Percentiles rank a stretch among this genome's conserved stretches.
phyloP scores from a whole-genome alignment of 352 stramenopile species.

The Aphanomyces invadans region DNA sequence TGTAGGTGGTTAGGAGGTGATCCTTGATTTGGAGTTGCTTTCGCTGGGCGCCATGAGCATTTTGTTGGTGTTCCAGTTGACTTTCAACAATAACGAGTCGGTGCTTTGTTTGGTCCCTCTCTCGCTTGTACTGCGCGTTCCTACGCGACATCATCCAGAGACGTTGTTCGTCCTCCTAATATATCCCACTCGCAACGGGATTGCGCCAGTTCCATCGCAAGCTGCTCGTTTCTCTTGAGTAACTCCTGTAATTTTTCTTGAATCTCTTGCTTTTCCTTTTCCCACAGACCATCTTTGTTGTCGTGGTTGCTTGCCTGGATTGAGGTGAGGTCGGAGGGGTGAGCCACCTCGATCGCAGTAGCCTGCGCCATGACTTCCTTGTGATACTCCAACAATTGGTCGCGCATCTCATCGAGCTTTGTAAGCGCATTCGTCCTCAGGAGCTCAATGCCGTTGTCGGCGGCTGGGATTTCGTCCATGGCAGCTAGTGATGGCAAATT shows the following conservation, averaged over 20 bases:
- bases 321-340: too few relatives aligned
- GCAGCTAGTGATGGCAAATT: neutral
- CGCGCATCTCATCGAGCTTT: slow-evolving; percentile 1
- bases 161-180: neutral
- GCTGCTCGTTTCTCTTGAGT: slow-evolving; percentile 11
- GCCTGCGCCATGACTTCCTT: neutral
- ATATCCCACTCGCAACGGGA: neutral
- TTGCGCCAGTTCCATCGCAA: slow-evolving; percentile 13
- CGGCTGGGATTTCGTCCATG: neutral
- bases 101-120: slow-evolving; percentile 4
- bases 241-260: slow-evolving; percentile 1
- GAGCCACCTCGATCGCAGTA: neutral
- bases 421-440: neutral
- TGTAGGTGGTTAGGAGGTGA: slow-evolving; percentile 4
- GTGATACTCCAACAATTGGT: slow-evolving; percentile 9
- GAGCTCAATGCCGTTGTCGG: neutral
- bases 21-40: slow-evolving; percentile 20
- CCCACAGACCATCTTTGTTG: neutral
- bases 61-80: slow-evolving; percentile 19
- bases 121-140: slow-evolving; percentile 4
- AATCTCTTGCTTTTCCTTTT: neutral
- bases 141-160: neutral
- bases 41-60: slow-evolving; percentile 8
- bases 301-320: neutral
- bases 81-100: neutral